Evolutionary conservation across 345 rosid species (phyloP).

Genomic region (Kandelia obovata): DNA sequence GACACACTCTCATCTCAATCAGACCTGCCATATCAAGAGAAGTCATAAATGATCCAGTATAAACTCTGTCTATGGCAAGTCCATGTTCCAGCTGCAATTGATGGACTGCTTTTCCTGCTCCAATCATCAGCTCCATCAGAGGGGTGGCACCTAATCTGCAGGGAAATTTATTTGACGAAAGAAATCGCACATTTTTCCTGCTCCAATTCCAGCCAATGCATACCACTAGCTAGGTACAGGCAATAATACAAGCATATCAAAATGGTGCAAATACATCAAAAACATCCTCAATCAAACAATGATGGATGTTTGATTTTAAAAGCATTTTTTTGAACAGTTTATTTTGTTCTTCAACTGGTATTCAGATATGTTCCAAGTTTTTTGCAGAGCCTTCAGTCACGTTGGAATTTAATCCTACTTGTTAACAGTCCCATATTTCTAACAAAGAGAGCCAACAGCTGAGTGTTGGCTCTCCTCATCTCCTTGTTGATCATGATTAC

Average conservation of each 20-base stretch:
- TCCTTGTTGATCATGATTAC: too few species aligned
- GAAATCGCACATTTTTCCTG: background rate
- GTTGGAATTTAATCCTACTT: too few species aligned
- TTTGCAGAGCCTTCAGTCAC: too few species aligned
- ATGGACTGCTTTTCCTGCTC: conserved; percentile 87
- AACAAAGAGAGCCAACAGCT: too few species aligned
- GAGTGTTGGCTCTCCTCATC: too few species aligned
- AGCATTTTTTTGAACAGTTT: background rate
- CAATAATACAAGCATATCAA: background rate
- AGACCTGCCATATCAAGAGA: conserved; percentile 99
- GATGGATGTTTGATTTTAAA: conserved; percentile 6
- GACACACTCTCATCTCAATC: conserved; percentile 15
- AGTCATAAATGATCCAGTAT: conserved; percentile 94
- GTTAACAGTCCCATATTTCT: too few species aligned
- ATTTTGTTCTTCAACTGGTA: too few species aligned
- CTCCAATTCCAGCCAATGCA: conserved; percentile 1
- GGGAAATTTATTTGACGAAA: conserved; percentile 5
- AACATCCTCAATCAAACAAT: background rate
- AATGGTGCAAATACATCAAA: background rate
- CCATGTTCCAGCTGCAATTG: conserved; percentile 91
- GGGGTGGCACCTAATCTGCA: conserved; percentile 93
- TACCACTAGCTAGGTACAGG: background rate
- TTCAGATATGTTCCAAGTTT: too few species aligned
- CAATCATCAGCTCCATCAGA: conserved; percentile 90
- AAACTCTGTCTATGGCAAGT: conserved; percentile 95